These are phyloP conservation scores for Prunus armeniaca DNA, from an alignment of 306 rosid species.

Conservation along the genomic window DNA sequence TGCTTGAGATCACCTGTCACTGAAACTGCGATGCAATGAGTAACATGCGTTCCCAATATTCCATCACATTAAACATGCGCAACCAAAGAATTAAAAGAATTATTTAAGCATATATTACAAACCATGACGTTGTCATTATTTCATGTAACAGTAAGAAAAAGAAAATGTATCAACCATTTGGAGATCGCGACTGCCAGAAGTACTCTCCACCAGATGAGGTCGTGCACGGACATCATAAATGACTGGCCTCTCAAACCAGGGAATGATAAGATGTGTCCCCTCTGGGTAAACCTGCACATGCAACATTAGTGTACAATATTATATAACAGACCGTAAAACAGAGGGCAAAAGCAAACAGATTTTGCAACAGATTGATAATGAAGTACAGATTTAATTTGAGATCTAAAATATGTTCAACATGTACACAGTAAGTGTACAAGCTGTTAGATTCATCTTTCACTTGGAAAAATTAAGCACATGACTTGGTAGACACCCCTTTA, in stretches of 20 bases:
- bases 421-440: neutral
- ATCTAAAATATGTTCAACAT: neutral
- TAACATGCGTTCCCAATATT: neutral
- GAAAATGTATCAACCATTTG: slow-evolving; percentile 59
- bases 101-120: neutral
- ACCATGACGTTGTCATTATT: neutral
- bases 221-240: slow-evolving; percentile 94
- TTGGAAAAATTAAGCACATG: neutral
- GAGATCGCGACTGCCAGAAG: slow-evolving; percentile 94
- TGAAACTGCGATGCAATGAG: neutral
- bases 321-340: neutral
- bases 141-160: neutral
- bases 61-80: neutral
- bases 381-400: neutral
- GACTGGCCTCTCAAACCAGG: slow-evolving; percentile 95
- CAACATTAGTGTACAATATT: neutral
- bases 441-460: neutral
- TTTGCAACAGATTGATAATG: neutral
- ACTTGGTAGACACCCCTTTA: neutral
- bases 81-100: neutral
- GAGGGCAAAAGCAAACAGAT: neutral
- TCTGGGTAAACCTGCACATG: slow-evolving; percentile 80
- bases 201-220: slow-evolving; percentile 89
- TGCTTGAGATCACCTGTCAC: neutral
- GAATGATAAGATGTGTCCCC: slow-evolving; percentile 81